Evolutionary conservation across 2,329 filamentous ascomycete genomes (phyloP), one percentile per base, ranked within the genome.

Genomic region (Ascosphaera aggregata): DNA sequence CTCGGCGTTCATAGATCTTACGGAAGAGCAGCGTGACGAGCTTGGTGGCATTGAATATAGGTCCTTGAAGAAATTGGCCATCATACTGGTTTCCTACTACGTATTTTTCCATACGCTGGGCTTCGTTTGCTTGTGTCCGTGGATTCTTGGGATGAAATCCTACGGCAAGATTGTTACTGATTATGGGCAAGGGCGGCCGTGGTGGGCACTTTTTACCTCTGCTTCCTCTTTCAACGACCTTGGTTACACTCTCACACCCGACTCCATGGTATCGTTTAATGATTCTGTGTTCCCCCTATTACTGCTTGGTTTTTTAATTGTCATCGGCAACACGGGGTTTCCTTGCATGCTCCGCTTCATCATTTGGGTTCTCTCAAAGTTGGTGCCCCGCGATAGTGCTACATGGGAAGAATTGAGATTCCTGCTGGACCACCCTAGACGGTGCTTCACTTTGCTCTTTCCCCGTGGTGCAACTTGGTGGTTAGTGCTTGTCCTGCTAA

Each of bases 1-100:
- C 54, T 95, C 86, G 9, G 77, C 80, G 30, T 98, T 95, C 51
- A 68, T 89, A 9, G 81, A 85, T 47, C 58, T 98, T 45, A 80
- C 78, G 0, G 78, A 92, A 47, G 82, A 89, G 45, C 84, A 98
- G 57, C 72, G 89, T 46, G 85, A 98, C 52, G 89, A 98, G 56
- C 62, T 98, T 2, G 89, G 89, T 9, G 89, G 89, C 16, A 93
- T 98, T 45, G 89, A 98, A 55, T 98, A 98, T 51, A 76, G 89
- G 4, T 80, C 86, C 0, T 56, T 98, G 43, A 91, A 93, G 55
- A 81, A 82, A 2, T 60, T 98, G 37, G 80, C 80, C 1, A 53
- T 81, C 19, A 73, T 95, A 20, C 62, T 95, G 16, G 66, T 79
- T 2, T 62, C 60, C 5, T 98, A 95, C 56, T 94, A 79, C 51